A percentile compares a stretch with the other conserved stretches of the same genome.
These are phyloP conservation scores for Eremothecium gossypii DNA, from an alignment of 1,139 yeast species.

Conservation along the genomic window DNA sequence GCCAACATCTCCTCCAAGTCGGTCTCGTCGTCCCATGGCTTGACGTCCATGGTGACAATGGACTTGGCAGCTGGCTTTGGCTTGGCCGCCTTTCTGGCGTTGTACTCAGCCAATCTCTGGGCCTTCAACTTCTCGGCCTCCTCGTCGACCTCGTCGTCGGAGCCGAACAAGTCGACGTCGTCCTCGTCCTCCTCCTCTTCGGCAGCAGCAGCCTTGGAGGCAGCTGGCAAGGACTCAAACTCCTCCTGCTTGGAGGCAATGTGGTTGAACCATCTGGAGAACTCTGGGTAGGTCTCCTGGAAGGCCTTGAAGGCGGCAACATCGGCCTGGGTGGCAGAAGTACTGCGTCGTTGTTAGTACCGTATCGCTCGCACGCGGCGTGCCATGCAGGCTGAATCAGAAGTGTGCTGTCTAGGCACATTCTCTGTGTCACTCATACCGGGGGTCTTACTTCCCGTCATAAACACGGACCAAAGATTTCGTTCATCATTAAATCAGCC, in stretches of 20 bases:
- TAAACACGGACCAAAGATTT: slow-evolving; percentile 87
- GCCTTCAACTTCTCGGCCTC: slow-evolving; percentile 96
- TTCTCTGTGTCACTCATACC: slow-evolving; percentile 53
- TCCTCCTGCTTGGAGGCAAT: slow-evolving; percentile 85
- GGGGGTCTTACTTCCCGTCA: slow-evolving; percentile 93
- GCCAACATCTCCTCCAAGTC: slow-evolving; percentile 81
- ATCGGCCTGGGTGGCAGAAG: slow-evolving; percentile 91
- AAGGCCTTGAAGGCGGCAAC: slow-evolving; percentile 91
- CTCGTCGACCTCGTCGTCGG: slow-evolving; percentile 89
- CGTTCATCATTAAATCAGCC: slow-evolving; percentile 48
- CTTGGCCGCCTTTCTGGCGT: slow-evolving; percentile 94
- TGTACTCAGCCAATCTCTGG: slow-evolving; percentile 95
- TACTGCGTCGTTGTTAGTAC: slow-evolving; percentile 33
- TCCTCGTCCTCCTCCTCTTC: slow-evolving; percentile 66
- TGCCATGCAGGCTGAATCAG: slow-evolving; percentile 7
- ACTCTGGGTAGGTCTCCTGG: slow-evolving; percentile 87
- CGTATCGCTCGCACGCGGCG: background rate
- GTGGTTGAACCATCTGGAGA: slow-evolving; percentile 98
- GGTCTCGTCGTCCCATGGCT: slow-evolving; percentile 99
- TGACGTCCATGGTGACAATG: slow-evolving; percentile 89
- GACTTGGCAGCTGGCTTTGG: slow-evolving; percentile 99
- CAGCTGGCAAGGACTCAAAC: slow-evolving; percentile 78
- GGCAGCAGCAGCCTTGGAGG: slow-evolving; percentile 48
- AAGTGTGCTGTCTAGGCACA: slow-evolving; percentile 12
- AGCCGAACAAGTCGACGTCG: slow-evolving; percentile 92